Evolutionary conservation across 116 monocot species (phyloP), one percentile per base, ranked within the genome.

Genomic region (Posidonia oceanica): DNA sequence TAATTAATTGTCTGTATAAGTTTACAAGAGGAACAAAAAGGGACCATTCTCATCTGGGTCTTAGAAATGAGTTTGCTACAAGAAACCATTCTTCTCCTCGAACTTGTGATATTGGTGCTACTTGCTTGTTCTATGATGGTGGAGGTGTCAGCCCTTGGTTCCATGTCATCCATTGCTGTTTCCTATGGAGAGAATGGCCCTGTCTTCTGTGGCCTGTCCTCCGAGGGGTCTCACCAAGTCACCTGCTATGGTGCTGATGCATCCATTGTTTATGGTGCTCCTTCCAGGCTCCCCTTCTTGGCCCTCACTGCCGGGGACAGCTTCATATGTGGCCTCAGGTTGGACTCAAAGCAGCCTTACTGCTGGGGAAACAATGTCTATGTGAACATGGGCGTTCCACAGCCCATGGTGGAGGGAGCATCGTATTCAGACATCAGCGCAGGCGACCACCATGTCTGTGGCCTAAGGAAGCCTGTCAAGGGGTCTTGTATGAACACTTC

Each of bases 151-250:
- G 83, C 70, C 54, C 93, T 98, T 13, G 98, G 98, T 3, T 98
- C 93, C 41, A 93, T 98, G 98, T 90, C 93, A 40, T 87, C 93
- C 71, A 98, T 98, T 41, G 90, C 98, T 3, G 98, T 92, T 22
- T 93, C 98, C 21, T 98, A 98, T 53, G 98, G 98, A 14, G 90
- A 87, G 73, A 82, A 87, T 54, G 98, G 98, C 17, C 85, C 90
- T 0, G 98, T 86, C 2, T 89, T 97, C 78, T 97, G 92, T 66
- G 93, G 86, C 20, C 75, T 98, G 2, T 56, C 40, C 74, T 75
- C 83, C 10, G 98, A 90, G 36, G 88, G 86, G 0, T 89, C 93
- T 23, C 90, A 90, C 71, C 65, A 71, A 0, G 90, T 93, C 61
- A 72, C 67, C 52, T 98, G 98, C 77, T 83, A 82, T 22, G 98